Percentiles rank a stretch among this genome's conserved stretches.
These are phyloP conservation scores for Boletus rubescentipes DNA, from an alignment of 768 basidiomycete genomes.

Conservation along the genomic window DNA sequence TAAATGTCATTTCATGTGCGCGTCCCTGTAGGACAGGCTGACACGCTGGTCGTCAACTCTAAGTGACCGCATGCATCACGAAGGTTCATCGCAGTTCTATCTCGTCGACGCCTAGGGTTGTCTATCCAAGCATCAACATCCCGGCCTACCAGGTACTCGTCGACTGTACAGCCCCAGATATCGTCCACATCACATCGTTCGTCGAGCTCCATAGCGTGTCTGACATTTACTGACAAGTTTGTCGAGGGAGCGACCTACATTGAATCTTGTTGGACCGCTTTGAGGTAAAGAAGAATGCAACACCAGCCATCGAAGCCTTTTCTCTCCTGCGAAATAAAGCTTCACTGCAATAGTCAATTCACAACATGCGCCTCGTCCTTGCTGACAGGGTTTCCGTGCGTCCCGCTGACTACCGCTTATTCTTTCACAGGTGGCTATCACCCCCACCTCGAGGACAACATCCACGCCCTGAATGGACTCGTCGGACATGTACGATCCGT, in stretches of 20 bases:
- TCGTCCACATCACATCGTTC: conserved; percentile 55
- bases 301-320: conserved; percentile 79
- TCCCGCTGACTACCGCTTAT: background rate
- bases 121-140: conserved; percentile 95
- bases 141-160: conserved; percentile 58
- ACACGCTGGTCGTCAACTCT: conserved; percentile 90
- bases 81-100: conserved; percentile 73
- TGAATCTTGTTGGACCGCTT: conserved; percentile 93
- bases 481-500: conserved; percentile 58
- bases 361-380: conserved; percentile 66
- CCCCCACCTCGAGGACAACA: conserved; percentile 81
- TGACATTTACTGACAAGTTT: conserved; percentile 24
- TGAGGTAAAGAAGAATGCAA: conserved; percentile 91
- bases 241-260: conserved; percentile 57
- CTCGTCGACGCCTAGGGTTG: conserved; percentile 58
- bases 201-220: conserved; percentile 18
- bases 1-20: background rate
- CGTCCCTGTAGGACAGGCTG: conserved; percentile 67
- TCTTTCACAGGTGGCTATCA: conserved; percentile 78
- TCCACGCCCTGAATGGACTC: conserved; percentile 63
- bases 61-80: conserved; percentile 82
- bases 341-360: conserved; percentile 17
- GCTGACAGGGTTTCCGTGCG: conserved; percentile 53
- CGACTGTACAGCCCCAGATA: conserved; percentile 47
- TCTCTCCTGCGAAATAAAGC: conserved; percentile 46